Percentiles rank a stretch among this genome's conserved stretches.
Evolutionary conservation across 2,329 filamentous ascomycete species (phyloP).

Genomic region (Zasmidium angulare): DNA sequence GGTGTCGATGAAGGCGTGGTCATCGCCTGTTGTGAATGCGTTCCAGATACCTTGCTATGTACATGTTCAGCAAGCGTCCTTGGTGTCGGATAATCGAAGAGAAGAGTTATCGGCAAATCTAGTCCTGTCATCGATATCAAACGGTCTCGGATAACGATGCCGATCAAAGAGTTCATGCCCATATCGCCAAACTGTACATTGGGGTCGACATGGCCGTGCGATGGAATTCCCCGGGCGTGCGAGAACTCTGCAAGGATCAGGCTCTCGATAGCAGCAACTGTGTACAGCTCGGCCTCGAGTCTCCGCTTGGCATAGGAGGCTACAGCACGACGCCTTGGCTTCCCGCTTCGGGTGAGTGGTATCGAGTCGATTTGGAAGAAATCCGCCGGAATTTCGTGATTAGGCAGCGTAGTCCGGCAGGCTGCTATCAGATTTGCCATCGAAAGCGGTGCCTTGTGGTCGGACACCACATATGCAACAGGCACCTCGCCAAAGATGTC

Average conservation of each 20-base stretch:
- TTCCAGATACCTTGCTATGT: neutral
- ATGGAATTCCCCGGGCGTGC: neutral
- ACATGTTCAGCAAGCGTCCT: neutral
- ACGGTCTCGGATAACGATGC: conserved; percentile 1
- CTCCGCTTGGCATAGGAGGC: neutral
- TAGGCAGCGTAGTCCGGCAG: neutral
- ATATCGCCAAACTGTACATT: neutral
- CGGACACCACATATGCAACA: neutral
- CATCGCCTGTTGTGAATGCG: no score
- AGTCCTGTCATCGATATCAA: neutral
- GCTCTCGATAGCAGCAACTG: neutral
- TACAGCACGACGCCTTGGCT: neutral
- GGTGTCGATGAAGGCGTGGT: no score
- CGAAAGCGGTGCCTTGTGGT: neutral
- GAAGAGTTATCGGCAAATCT: neutral
- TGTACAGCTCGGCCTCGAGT: neutral
- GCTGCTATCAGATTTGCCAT: neutral
- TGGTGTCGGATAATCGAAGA: neutral
- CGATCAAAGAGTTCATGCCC: conserved; percentile 1
- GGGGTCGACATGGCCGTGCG: neutral
- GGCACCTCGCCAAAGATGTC: conserved; percentile 4
- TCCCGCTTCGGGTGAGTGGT: neutral
- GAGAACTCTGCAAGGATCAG: neutral
- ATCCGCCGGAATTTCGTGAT: neutral
- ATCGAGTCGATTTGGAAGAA: conserved; percentile 1